Evolutionary conservation across 768 basidiomycete species (phyloP).

Genomic region (Serendipita sp.): DNA sequence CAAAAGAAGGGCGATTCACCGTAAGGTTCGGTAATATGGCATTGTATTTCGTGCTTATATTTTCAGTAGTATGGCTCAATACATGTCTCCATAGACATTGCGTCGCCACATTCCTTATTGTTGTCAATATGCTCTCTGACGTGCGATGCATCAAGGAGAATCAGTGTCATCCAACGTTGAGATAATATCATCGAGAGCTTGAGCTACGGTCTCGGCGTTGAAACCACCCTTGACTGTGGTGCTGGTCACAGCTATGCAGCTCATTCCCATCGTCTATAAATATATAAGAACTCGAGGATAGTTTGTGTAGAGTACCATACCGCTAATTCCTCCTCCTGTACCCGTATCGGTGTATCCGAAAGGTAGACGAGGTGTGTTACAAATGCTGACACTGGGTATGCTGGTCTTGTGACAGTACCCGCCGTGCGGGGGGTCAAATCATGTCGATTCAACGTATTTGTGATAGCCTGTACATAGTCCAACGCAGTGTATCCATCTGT

Average conservation of each 20-base stretch:
- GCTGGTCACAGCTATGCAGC: slow-evolving; percentile 15
- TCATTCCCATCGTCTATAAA: slow-evolving; percentile 6
- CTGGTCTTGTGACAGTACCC: slow-evolving; percentile 16
- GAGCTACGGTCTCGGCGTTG: slow-evolving; percentile 28
- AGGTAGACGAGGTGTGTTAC: slow-evolving; percentile 75
- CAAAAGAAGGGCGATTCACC: slow-evolving; percentile 27
- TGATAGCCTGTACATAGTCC: slow-evolving; percentile 67
- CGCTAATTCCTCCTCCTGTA: slow-evolving; percentile 44
- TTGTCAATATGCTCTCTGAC: no score
- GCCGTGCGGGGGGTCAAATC: slow-evolving; percentile 6
- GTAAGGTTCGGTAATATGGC: slow-evolving; percentile 23
- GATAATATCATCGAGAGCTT: slow-evolving; percentile 25
- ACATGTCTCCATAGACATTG: slow-evolving; percentile 50
- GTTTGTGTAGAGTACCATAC: slow-evolving; percentile 27
- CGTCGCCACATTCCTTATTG: not conserved
- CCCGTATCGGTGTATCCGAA: slow-evolving; percentile 39
- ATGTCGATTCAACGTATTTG: slow-evolving; percentile 41
- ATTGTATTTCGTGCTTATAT: slow-evolving; percentile 7
- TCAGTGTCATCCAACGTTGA: not conserved
- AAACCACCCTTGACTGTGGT: slow-evolving; percentile 22
- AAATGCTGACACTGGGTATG: slow-evolving; percentile 62
- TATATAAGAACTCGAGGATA: not conserved
- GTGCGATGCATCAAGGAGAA: not conserved
- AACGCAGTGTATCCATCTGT: slow-evolving; percentile 70
- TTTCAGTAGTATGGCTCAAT: slow-evolving; percentile 46